Base-by-base conservation (phyloP, 345 rosid species). In the Eucalyptus curtisii region DNA sequence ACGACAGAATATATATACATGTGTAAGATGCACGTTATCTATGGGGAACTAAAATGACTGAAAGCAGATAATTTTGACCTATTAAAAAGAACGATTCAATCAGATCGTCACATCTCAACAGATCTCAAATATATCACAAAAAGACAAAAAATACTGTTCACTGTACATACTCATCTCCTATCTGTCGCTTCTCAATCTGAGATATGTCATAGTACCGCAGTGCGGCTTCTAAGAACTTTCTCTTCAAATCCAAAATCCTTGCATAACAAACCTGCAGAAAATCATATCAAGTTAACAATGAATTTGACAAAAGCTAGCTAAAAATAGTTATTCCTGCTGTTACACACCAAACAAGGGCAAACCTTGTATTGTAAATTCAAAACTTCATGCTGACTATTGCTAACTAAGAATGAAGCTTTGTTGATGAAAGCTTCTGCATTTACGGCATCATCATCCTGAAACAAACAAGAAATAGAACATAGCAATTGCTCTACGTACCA, bases 361-460 rank as follows among this genome's bases (percentile, higher is more conserved):
- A 96, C 99, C 97, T 98, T 97, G 93, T 97, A 98, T 89, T 96
- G 97, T 91, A 98, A 93, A 93, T 94, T 95, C 91, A 98, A 90
- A 37, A 94, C 97, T 95, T 98, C 99, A 89, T 96, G 95, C 93
- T 95, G 99, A 91, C 99, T 95, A 88, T 89, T 97, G 97, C 97
- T 98, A 92, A 98, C 99, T 92, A 98, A 91, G 95, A 98, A 98
- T 71, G 99, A 98, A 80, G 99, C 99, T 92, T 97, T 98, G 88
- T 98, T 97, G 87, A 97, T 97, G 89, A 97, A 98, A 89, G 97
- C 97, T 92, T 98, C 98, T 20, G 99, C 99, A 89, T 95, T 98
- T 31, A 95, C 95, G n/a, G 99, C 98, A 95, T 98, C 99, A 92
- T 98, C 98, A 92, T 98, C 99, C 99, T 98, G 91, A 88, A 94